These are phyloP conservation scores for Puccinia horiana DNA, from an alignment of 1,284 basidiomycete genomes.

Conservation along the genomic window DNA sequence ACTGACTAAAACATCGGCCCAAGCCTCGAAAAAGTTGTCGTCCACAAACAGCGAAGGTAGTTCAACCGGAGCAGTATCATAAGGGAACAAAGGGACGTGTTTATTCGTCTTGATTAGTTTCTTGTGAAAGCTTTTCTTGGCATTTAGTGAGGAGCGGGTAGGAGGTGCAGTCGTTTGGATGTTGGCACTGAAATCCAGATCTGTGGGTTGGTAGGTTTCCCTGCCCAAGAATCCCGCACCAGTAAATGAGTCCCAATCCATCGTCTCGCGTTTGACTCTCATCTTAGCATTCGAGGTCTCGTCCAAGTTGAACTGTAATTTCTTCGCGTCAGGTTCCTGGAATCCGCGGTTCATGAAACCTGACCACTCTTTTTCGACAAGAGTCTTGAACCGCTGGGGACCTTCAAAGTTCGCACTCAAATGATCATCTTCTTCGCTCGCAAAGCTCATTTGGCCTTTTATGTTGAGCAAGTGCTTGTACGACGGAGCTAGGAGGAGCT, in stretches of 20 bases:
- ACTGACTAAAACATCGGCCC: constrained; percentile 55
- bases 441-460: constrained; percentile 57
- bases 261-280: constrained; percentile 52
- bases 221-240: constrained; percentile 54
- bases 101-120: constrained; percentile 52
- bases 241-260: constrained; percentile 57
- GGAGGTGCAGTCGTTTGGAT: constrained; percentile 49
- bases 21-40: constrained; percentile 56
- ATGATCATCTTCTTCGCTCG: constrained; percentile 51
- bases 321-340: constrained; percentile 52
- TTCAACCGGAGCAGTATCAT: constrained; percentile 54
- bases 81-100: constrained; percentile 53
- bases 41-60: constrained; percentile 52
- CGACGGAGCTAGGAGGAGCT: constrained; percentile 54
- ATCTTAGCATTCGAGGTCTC: constrained; percentile 50
- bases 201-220: constrained; percentile 53
- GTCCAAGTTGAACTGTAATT: constrained; percentile 56
- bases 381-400: constrained; percentile 52
- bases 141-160: constrained; percentile 46
- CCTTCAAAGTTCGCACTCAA: constrained; percentile 51
- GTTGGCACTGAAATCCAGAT: constrained; percentile 55
- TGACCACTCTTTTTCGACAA: constrained; percentile 56
- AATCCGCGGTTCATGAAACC: constrained; percentile 55
- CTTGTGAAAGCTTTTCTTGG: constrained; percentile 48
- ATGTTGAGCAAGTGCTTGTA: constrained; percentile 62